phyloP scores from a whole-genome alignment of 805 yeast species.

The Hanseniaspora hatyaiensis region DNA sequence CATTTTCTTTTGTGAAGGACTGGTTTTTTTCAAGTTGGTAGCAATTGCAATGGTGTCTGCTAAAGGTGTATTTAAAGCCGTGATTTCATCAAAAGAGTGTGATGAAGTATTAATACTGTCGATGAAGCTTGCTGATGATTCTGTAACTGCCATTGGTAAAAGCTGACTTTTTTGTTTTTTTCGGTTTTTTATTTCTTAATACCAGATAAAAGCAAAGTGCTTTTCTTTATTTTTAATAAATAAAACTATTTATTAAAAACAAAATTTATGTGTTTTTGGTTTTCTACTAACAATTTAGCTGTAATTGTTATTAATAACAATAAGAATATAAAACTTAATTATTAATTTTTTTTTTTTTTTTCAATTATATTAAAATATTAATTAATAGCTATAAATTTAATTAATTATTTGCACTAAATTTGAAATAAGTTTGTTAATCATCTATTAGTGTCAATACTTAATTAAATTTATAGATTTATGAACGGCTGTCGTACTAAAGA shows the following conservation, averaged over 20 bases:
- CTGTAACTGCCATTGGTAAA: neutral
- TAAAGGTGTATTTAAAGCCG: constrained; percentile 16
- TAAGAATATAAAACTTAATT: too few relatives aligned
- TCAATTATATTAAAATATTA: too few relatives aligned
- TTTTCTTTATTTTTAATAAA: neutral
- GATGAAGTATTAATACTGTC: neutral
- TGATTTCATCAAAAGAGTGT: constrained; percentile 17
- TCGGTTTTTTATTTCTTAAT: too few relatives aligned
- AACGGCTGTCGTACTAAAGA: neutral
- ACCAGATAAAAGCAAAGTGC: too few relatives aligned
- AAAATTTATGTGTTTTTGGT: neutral
- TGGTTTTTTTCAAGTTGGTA: constrained; percentile 18
- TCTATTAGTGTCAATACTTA: too few relatives aligned
- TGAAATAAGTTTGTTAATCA: too few relatives aligned
- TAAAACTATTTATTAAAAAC: neutral
- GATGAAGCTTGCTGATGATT: neutral
- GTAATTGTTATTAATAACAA: too few relatives aligned
- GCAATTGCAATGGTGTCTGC: constrained; percentile 17
- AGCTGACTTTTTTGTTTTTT: too few relatives aligned
- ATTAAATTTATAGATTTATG: neutral
- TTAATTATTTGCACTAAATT: too few relatives aligned
- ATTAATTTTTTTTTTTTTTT: too few relatives aligned
- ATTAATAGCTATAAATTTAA: too few relatives aligned
- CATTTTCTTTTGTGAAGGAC: constrained; percentile 18
- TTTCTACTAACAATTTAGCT: neutral